Conservation (phyloP, 2,329 filamentous ascomycete genomes). For the Tolypocladium sp. region DNA sequence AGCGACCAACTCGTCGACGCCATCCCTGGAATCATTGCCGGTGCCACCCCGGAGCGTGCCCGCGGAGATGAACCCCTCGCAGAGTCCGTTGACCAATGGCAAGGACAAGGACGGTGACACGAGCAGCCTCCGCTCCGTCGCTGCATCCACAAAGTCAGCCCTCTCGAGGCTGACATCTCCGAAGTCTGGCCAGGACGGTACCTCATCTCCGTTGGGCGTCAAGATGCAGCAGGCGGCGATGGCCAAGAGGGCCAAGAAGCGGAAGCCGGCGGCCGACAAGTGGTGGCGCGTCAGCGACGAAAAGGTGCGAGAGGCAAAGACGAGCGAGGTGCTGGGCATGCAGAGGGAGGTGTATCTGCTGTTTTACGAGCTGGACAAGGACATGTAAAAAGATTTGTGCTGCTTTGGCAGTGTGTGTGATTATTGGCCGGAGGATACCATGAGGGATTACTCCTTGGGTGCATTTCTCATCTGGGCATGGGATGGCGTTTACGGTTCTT, state of each 20-base stretch:
- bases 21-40: constrained; percentile 24
- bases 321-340: constrained; percentile 82
- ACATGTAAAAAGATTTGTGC: constrained; percentile 10
- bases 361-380: constrained; percentile 81
- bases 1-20: constrained; percentile 22
- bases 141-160: constrained; percentile 46
- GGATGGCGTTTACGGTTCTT: not conserved
- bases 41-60: constrained; percentile 22
- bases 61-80: constrained; percentile 14
- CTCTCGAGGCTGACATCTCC: constrained; percentile 38
- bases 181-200: constrained; percentile 15
- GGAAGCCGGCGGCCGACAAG: constrained; percentile 50
- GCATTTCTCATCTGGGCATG: not conserved
- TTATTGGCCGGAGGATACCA: not conserved
- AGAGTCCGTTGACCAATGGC: constrained; percentile 16
- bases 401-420: not conserved
- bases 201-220: constrained; percentile 10
- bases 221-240: constrained; percentile 10
- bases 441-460: not conserved
- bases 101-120: constrained; percentile 37
- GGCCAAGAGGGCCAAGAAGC: constrained; percentile 39
- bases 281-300: constrained; percentile 99
- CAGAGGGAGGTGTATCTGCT: constrained; percentile 92
- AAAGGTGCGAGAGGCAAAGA: constrained; percentile 91
- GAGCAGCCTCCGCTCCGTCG: constrained; percentile 45